Evolutionary conservation across 345 rosid genomes (phyloP).

Genomic region (Salix brachista): DNA sequence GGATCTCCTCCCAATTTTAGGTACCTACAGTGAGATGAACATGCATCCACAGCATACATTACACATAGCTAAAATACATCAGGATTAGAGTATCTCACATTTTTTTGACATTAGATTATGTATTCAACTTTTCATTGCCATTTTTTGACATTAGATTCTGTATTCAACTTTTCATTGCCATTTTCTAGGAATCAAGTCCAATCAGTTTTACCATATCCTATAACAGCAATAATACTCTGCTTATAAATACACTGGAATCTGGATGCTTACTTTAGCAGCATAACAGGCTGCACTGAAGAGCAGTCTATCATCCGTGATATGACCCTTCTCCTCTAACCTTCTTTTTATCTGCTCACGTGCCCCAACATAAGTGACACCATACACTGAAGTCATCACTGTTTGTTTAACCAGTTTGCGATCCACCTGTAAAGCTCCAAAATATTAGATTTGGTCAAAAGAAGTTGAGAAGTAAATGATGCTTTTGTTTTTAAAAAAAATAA

Average conservation of each 20-base stretch:
- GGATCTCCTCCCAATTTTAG: not conserved
- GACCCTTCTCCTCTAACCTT: constrained; percentile 90
- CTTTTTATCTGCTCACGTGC: constrained; percentile 96
- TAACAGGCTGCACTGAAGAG: constrained; percentile 81
- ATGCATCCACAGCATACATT: not conserved
- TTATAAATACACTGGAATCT: not conserved
- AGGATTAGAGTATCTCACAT: not conserved
- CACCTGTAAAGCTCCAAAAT: constrained; percentile 57
- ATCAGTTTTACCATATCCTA: not conserved
- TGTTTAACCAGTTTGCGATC: constrained; percentile 93
- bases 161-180: not conserved
- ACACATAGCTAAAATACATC: constrained; percentile 6
- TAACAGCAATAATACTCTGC: not conserved
- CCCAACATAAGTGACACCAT: constrained; percentile 96
- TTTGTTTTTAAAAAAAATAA: not conserved
- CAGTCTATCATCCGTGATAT: constrained; percentile 70
- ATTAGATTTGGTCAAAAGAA: constrained; percentile 1
- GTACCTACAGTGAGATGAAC: not conserved
- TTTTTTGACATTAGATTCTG: not conserved
- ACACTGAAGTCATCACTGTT: constrained; percentile 99
- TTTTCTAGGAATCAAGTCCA: not conserved
- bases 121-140: not conserved
- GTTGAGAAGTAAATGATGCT: not conserved
- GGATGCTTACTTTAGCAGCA: constrained; percentile 76
- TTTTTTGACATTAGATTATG: not conserved